These are phyloP conservation scores for Didymella segeticola DNA, from an alignment of 2,329 filamentous ascomycete species.

Conservation along the genomic window DNA sequence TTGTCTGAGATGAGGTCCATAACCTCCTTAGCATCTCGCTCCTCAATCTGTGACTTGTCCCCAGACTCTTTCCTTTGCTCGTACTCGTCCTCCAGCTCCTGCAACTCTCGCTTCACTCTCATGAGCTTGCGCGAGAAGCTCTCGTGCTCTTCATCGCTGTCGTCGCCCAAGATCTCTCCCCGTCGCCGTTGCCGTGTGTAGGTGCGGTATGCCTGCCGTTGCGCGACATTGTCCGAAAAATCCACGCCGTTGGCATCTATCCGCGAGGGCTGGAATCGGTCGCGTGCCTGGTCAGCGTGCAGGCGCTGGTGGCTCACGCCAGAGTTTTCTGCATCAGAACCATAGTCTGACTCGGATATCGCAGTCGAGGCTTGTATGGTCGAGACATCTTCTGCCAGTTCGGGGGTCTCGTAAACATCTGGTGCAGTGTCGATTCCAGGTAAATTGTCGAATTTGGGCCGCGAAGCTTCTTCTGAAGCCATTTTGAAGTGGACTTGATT, in stretches of 20 bases:
- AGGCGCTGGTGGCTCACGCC: conserved; percentile 77
- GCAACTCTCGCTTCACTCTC: conserved; percentile 80
- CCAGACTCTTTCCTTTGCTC: conserved; percentile 57
- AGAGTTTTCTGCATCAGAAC: conserved; percentile 48
- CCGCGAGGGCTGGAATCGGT: conserved; percentile 75
- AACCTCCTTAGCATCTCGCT: conserved; percentile 62
- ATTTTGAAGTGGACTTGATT: conserved; percentile 20
- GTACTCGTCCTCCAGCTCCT: conserved; percentile 66
- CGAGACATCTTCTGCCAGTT: conserved; percentile 87
- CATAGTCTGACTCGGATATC: conserved; percentile 58
- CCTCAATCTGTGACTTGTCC: conserved; percentile 48
- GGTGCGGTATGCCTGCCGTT: conserved; percentile 78
- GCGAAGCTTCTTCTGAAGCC: conserved; percentile 40
- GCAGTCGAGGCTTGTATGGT: conserved; percentile 67
- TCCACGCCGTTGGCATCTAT: conserved; percentile 81
- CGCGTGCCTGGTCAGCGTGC: conserved; percentile 79
- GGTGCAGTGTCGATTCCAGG: conserved; percentile 74
- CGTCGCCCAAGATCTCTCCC: conserved; percentile 71
- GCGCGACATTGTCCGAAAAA: conserved; percentile 88
- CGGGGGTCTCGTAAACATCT: conserved; percentile 96
- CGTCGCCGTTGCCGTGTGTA: conserved; percentile 70
- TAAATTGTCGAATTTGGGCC: conserved; percentile 58
- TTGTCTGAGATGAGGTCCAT: conserved; percentile 71
- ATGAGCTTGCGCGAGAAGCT: conserved; percentile 79
- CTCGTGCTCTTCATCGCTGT: conserved; percentile 73